Base-by-base conservation (phyloP, 108 stramenopile genomes). In the Pseudonitzschia pungens region DNA sequence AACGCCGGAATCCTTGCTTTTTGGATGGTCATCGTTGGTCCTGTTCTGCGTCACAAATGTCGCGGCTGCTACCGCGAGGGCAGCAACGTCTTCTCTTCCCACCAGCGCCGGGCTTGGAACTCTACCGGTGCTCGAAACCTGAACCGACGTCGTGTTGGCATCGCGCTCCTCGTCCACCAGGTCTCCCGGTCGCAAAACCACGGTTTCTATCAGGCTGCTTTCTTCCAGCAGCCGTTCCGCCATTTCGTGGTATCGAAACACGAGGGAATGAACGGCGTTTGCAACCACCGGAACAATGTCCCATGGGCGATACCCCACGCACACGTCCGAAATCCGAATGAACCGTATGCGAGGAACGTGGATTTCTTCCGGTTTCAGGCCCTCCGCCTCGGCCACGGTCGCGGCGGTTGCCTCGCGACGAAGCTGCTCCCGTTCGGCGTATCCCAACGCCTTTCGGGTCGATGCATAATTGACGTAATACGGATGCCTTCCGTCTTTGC, bases 71-170 rank as follows among this genome's bases (percentile, higher is more conserved):
- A 84, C 82, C 0, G 86, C 91, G n/a, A 92, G 58, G 10, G 86
- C 68, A 14, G 91, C 88, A 36, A 92, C 87, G 69, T 92, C 91
- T n/a, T 88, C 88, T 27, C 84, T 73, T 51, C 91, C 84, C 3
- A 92, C 76, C 5, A 65, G 31, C 4, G 82, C 72, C 11, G 91
- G 91, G 33, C 43, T 71, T 8, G 81, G 82, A 10, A 92, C 72
- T 22, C 26, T 71, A 22, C 88, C 88, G 27, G 58, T 74, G 11
- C 75, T 62, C 68, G 71, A 69, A 12, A 92, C 76, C 65, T 89
- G 88, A 53, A 92, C 33, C 4, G 83, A 70, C 12, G 88, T 89
- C 15, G 80, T 83, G 32, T 86, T 85, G 67, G 67, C 67, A 68
- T 89, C 79, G 75, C 91, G 77, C 63, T 84, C 77, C 14, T 88